Evolutionary conservation across 768 basidiomycete genomes (phyloP).

Genomic region (Boletus edulis): DNA sequence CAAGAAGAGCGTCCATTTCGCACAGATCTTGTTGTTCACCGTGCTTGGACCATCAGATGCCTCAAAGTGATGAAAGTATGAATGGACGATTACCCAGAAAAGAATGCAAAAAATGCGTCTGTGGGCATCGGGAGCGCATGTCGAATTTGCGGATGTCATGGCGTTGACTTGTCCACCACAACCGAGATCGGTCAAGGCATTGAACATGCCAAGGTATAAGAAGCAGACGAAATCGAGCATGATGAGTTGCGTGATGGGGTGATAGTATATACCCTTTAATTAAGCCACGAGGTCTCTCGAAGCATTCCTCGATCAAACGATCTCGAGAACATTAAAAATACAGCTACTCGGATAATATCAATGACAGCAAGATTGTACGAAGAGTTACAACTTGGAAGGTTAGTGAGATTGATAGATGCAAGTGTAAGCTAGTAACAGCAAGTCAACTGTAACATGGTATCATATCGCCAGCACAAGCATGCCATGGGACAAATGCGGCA

Average conservation of each 20-base stretch:
- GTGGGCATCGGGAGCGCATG: conserved; percentile 61
- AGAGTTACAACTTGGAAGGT: too few relatives aligned
- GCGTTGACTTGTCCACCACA: conserved; percentile 71
- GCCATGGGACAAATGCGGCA: too few relatives aligned
- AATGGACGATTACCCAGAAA: conserved; percentile 50
- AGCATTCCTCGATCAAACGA: neutral
- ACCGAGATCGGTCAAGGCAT: conserved; percentile 74
- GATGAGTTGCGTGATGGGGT: conserved; percentile 51
- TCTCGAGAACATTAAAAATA: too few relatives aligned
- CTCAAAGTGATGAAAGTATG: neutral
- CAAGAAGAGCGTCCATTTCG: conserved; percentile 64
- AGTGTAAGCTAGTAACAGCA: too few relatives aligned
- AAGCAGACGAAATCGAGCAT: neutral
- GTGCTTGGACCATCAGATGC: conserved; percentile 41
- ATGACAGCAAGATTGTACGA: too few relatives aligned
- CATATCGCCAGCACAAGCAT: too few relatives aligned
- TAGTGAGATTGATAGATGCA: too few relatives aligned
- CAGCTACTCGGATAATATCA: too few relatives aligned
- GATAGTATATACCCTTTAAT: conserved; percentile 54
- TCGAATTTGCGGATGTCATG: conserved; percentile 66
- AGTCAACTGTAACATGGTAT: too few relatives aligned
- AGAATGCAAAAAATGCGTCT: conserved; percentile 57
- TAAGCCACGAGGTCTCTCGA: conserved; percentile 46
- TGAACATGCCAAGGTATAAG: neutral
- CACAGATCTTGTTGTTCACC: conserved; percentile 74